Base-by-base conservation (phyloP, 1,139 yeast species). In the Saccharomyces pastorianus region DNA sequence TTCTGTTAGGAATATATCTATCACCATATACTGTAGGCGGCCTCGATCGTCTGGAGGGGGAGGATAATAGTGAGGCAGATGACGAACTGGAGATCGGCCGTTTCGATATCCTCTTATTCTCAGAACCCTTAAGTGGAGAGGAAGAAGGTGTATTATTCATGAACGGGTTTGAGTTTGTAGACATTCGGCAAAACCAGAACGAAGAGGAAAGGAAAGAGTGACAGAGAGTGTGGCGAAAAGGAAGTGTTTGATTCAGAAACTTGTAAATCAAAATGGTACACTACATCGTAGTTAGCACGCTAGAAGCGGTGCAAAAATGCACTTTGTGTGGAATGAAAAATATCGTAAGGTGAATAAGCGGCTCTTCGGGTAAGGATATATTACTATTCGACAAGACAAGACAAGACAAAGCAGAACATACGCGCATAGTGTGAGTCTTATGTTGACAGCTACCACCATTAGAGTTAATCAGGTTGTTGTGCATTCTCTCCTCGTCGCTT, bases 1-100 rank as follows among this genome's bases (percentile, higher is more conserved):
- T 83, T 56, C 98, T 72, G 57, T 81, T 83, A 6, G 98, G 98
- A 47, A 93, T 88, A 69, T 84, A 89, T 53, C 99, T 73, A 68
- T 91, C 98, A 56, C 88, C 83, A 69, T 85, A 87, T 8, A 59
- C 55, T 6, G 20, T 57, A 7, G 66, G 54, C 20, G 65, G 59
- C 32, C 67, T 57, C 14, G 66, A 60, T 47, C 66, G 59, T 51
- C 69, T 63, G 6, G 64, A 59, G 4, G 72, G 71, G 0, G 72
- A 67, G 2, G 67, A 56, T 23, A 62, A 53, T 4, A 60, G 49
- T 1, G 69, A 62, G 3, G 67, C 59, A 23, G 59, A 51, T 2
- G 65, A 58, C 20, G 63, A 59, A 32, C 59, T 57, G 26, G 56
- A 58, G 17, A 61, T 53, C 46, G 65, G 65, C 53, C 65, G 58